phyloP scores from a whole-genome alignment of 2,329 filamentous ascomycete genomes.

The Pseudopithomyces maydicus region DNA sequence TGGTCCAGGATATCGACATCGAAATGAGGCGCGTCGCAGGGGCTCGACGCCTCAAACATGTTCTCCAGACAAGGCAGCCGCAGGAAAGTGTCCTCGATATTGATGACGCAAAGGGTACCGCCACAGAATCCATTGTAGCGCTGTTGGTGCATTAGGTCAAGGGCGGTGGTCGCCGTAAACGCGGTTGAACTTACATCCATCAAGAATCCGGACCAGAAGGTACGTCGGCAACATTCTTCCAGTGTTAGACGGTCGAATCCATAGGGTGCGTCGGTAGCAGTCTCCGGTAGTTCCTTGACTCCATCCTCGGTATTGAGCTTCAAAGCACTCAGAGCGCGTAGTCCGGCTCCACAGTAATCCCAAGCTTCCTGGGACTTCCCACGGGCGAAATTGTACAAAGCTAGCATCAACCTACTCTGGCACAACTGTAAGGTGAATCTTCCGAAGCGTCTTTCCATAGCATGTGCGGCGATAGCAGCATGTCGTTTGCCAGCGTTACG shows the following conservation, averaged over 20 bases:
- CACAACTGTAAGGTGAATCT: slow-evolving; percentile 66
- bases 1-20: slow-evolving; percentile 56
- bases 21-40: slow-evolving; percentile 65
- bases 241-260: slow-evolving; percentile 63
- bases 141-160: slow-evolving; percentile 42
- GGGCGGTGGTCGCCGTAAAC: slow-evolving; percentile 35
- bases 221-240: slow-evolving; percentile 70
- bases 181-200: slow-evolving; percentile 62
- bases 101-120: slow-evolving; percentile 59
- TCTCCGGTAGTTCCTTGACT: slow-evolving; percentile 48
- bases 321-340: slow-evolving; percentile 63
- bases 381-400: slow-evolving; percentile 68
- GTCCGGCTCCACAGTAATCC: slow-evolving; percentile 67
- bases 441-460: slow-evolving; percentile 57
- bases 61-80: slow-evolving; percentile 67
- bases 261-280: slow-evolving; percentile 58
- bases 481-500: slow-evolving; percentile 54
- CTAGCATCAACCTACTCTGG: slow-evolving; percentile 69
- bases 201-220: slow-evolving; percentile 73
- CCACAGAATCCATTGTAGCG: slow-evolving; percentile 65
- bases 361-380: slow-evolving; percentile 64
- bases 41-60: slow-evolving; percentile 65
- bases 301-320: slow-evolving; percentile 68
- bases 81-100: slow-evolving; percentile 68
- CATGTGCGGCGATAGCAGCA: slow-evolving; percentile 62